phyloP scores from a whole-genome alignment of 768 basidiomycete genomes.

The Kwoniella pini region DNA sequence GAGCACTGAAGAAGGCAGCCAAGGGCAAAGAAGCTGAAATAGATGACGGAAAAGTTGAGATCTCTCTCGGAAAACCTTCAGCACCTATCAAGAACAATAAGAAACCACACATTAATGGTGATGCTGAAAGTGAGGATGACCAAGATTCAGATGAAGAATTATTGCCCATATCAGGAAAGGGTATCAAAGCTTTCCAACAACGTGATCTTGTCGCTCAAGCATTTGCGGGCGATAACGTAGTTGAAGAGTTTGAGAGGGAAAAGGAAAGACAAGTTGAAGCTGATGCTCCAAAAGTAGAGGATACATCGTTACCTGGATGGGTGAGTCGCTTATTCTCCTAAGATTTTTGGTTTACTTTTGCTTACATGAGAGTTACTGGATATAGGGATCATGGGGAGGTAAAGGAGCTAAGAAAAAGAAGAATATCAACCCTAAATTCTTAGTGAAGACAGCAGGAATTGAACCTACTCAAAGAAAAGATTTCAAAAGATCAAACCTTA shows the following conservation, averaged over 20 bases:
- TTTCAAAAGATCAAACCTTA: constrained; percentile 79
- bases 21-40: constrained; percentile 72
- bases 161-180: constrained; percentile 41
- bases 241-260: constrained; percentile 83
- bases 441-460: constrained; percentile 81
- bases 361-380: no score
- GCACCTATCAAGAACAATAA: constrained; percentile 43
- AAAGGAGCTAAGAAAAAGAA: constrained; percentile 67
- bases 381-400: constrained; percentile 92
- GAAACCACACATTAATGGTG: neutral
- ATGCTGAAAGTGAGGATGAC: constrained; percentile 63
- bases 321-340: constrained; percentile 59
- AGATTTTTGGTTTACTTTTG: neutral
- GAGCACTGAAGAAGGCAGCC: constrained; percentile 69
- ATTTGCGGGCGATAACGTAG: constrained; percentile 95
- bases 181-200: constrained; percentile 76
- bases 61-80: constrained; percentile 60
- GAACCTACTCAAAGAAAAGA: constrained; percentile 78
- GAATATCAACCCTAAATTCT: constrained; percentile 62
- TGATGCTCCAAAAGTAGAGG: constrained; percentile 83
- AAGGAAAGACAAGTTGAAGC: constrained; percentile 79
- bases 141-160: constrained; percentile 59
- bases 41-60: constrained; percentile 79
- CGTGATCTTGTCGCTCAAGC: constrained; percentile 89
- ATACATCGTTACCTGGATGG: constrained; percentile 93